Evolutionary conservation across 2,329 filamentous ascomycete genomes (phyloP).

Genomic region (Fonsecaea multimorphosa): DNA sequence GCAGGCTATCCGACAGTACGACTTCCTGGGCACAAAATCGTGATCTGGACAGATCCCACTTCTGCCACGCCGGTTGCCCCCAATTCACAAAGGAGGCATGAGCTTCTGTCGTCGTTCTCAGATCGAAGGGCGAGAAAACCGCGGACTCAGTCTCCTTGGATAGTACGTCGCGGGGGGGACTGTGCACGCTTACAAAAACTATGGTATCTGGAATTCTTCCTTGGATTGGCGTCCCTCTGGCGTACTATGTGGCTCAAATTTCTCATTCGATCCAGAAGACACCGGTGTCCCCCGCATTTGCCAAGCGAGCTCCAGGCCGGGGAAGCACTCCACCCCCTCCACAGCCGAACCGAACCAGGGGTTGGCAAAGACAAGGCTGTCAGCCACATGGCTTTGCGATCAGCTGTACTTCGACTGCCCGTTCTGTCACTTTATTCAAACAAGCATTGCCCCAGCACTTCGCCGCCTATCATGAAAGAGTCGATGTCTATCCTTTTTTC

Average conservation of each 20-base stretch:
- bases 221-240: background rate
- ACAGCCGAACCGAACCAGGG: background rate
- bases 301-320: background rate
- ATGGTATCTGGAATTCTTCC: background rate
- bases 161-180: background rate
- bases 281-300: background rate
- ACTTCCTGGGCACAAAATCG: background rate
- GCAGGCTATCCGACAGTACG: slow-evolving; percentile 3
- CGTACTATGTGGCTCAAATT: background rate
- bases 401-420: background rate
- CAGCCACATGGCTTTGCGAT: background rate
- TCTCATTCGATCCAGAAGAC: background rate
- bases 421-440: background rate
- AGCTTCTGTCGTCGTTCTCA: background rate
- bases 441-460: background rate
- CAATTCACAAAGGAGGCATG: background rate
- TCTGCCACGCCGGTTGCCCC: background rate
- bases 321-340: background rate
- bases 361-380: slow-evolving; percentile 1
- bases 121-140: background rate
- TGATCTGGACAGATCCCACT: background rate
- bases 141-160: background rate
- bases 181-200: background rate
- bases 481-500: background rate
- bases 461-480: background rate